Evolutionary conservation across 2,329 filamentous ascomycete species (phyloP).

Genomic region (Talaromyces funiculosus): DNA sequence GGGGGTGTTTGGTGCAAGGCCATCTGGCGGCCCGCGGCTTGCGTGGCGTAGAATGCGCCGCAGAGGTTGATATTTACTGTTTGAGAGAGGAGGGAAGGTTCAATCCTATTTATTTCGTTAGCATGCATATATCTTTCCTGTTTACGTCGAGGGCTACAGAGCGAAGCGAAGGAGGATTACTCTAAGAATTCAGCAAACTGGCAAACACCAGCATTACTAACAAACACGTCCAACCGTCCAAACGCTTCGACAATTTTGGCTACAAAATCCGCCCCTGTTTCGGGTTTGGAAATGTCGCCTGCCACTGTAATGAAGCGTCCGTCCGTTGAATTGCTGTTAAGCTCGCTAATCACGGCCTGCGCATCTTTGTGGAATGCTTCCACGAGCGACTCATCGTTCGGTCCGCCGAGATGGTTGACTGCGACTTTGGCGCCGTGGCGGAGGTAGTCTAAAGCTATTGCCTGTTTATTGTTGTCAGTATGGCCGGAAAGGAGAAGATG

Average conservation of each 20-base stretch:
- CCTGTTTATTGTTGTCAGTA: constrained; percentile 31
- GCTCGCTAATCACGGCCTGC: constrained; percentile 42
- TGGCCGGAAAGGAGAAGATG: neutral
- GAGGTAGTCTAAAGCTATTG: constrained; percentile 74
- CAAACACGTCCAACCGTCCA: constrained; percentile 65
- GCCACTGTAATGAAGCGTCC: constrained; percentile 40
- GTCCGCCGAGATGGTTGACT: constrained; percentile 66
- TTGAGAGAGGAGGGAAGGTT: constrained; percentile 61
- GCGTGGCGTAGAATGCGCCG: constrained; percentile 81
- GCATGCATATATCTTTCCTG: neutral
- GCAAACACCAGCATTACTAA: constrained; percentile 85
- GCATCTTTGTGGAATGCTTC: constrained; percentile 28
- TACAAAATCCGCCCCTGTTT: constrained; percentile 65
- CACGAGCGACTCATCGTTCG: constrained; percentile 27
- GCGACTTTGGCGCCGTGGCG: constrained; percentile 71
- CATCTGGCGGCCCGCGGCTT: constrained; percentile 82
- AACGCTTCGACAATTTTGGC: constrained; percentile 53
- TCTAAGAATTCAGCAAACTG: constrained; percentile 81
- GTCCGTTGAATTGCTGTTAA: neutral
- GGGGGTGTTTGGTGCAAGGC: constrained; percentile 61
- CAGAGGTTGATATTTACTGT: constrained; percentile 77
- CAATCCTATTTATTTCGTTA: constrained; percentile 48
- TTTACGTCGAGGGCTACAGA: neutral
- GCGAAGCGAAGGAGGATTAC: constrained; percentile 34
- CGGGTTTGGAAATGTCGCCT: constrained; percentile 71